Percentiles rank a stretch among this genome's conserved stretches.
Evolutionary conservation across 2,329 filamentous ascomycete genomes (phyloP).

Genomic region (Penicillium concentricum): DNA sequence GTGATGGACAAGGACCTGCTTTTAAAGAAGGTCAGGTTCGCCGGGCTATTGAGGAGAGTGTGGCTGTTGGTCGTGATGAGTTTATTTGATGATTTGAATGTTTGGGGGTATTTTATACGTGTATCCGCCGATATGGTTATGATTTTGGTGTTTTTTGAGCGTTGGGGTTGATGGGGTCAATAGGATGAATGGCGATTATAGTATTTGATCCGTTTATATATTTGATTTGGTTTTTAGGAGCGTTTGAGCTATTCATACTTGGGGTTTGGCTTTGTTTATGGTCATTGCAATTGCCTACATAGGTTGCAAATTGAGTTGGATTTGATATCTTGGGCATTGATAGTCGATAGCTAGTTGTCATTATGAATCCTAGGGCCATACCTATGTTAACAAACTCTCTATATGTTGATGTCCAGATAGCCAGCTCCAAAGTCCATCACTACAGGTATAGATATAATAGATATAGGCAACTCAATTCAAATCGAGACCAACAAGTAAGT

Average conservation of each 20-base stretch:
- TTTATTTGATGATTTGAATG: conserved; percentile 53
- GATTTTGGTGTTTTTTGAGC: conserved; percentile 8
- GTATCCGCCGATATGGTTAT: conserved; percentile 4
- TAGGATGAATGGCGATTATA: neutral
- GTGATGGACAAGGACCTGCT: conserved; percentile 84
- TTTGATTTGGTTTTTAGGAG: neutral
- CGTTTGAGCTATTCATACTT: neutral
- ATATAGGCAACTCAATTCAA: neutral
- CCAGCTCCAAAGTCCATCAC: neutral
- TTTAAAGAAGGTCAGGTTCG: conserved; percentile 76
- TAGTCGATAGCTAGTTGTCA: neutral
- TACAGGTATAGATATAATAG: neutral
- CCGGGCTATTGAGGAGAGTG: conserved; percentile 74
- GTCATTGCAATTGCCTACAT: neutral
- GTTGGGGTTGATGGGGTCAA: neutral
- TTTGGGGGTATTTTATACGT: neutral
- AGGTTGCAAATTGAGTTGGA: neutral
- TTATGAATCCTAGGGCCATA: neutral
- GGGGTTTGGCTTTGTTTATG: neutral
- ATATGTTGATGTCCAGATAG: neutral
- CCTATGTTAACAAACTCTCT: neutral
- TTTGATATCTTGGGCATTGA: neutral
- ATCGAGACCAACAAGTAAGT: neutral
- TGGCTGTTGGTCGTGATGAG: conserved; percentile 74
- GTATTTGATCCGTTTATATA: neutral